These are phyloP conservation scores for Botrytis sinoallii DNA, from an alignment of 2,329 filamentous ascomycete species.

Conservation along the genomic window DNA sequence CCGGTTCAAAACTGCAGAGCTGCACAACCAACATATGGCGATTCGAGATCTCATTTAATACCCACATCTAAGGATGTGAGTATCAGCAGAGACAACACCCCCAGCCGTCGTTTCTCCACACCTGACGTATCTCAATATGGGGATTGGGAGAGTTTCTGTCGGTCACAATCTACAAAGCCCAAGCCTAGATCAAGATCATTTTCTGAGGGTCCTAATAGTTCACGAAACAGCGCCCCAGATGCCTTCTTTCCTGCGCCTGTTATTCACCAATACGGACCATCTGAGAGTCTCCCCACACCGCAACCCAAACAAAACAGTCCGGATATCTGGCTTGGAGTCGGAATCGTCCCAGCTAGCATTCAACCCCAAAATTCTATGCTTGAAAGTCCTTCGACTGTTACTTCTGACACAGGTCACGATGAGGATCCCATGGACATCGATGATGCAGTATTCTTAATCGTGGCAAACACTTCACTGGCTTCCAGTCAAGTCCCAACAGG, in stretches of 20 bases:
- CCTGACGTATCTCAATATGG: background rate
- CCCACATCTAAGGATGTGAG: too few species aligned
- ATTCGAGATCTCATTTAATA: too few species aligned
- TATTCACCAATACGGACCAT: background rate
- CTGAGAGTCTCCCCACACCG: background rate
- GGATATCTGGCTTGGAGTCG: background rate
- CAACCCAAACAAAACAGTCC: background rate
- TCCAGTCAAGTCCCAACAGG: background rate
- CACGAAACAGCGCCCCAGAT: background rate
- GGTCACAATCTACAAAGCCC: background rate
- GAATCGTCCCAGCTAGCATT: too few species aligned
- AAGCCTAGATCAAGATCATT: background rate
- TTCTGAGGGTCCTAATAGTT: background rate
- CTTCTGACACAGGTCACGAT: background rate
- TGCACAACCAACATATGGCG: too few species aligned
- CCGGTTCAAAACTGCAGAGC: too few species aligned
- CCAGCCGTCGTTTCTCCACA: background rate
- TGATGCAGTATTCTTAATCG: background rate
- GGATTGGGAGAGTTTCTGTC: too few species aligned
- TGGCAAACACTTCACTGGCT: rapidly evolving
- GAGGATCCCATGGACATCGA: background rate
- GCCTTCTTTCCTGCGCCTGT: background rate
- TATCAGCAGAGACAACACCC: too few species aligned
- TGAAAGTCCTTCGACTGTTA: rapidly evolving
- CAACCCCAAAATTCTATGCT: background rate